Base-by-base conservation (phyloP, 1,284 basidiomycete species). In the Leucoagaricus sp. region DNA sequence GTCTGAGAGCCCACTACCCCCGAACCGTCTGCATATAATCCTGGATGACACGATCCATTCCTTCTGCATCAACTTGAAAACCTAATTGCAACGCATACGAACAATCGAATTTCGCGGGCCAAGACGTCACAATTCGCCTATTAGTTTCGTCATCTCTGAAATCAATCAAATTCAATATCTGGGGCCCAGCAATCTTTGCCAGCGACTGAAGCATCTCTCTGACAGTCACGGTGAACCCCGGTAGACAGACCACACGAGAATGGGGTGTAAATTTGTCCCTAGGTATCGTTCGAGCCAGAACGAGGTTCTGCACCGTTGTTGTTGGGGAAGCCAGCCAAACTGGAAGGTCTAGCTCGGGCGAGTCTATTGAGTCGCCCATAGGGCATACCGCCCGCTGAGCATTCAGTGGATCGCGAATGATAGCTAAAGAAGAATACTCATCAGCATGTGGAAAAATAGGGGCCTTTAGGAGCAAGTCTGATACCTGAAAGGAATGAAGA, bases 331-430 rank as follows among this genome's bases (percentile, higher is more conserved):
- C 82, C 51, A 85, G 71, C 83, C 84, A 86, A 21, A 75, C 73
- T 15, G 75, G 71, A 26, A 86, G 75, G 31, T 74, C 68, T 44
- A 81, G 75, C 50, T 73, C 75, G 13, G 77, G 73, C 1, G 76
- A 75, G 60, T 71, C 66, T 53, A 74, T 60, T 3, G 73, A 74
- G 57, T 80, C 61, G 41, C 78, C 80, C 42, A 86, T 79, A 12
- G 84, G 84, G 66, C 84, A 86, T 54, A 79, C 66, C 17, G 80
- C 72, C 58, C 76, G 68, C 25, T 75, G 58, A 26, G 83, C 83
- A 55, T 81, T 76, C 0, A 87, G 72, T 0, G 85, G 85, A 65
- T 86, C 85, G 12, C 85, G 78, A 58, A 86, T 81, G 66, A 87
- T 81, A 38, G 81, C 84, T 70, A 67, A 7, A 12, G 45, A 48